Base-by-base conservation (phyloP, 2,329 filamentous ascomycete genomes). In the Claviceps sp. region DNA sequence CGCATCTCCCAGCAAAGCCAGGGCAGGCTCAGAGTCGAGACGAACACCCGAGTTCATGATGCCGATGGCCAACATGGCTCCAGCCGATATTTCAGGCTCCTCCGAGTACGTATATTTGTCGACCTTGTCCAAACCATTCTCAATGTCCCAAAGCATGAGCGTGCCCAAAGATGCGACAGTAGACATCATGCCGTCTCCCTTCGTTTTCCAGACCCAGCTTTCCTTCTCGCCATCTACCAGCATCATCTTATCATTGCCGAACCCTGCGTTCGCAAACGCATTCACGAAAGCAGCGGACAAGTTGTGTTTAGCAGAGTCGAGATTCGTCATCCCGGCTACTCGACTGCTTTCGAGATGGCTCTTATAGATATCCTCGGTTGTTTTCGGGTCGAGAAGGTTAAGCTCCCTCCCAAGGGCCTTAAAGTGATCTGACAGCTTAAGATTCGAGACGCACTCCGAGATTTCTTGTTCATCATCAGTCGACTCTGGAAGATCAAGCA, bases 181-280 rank as follows among this genome's bases (percentile, higher is more conserved):
- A 1, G 93, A 97, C 70, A 95, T 78, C 89, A 95, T 95, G 57
- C 93, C 93, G 62, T 96, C 90, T 43, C 94, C 89, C 71, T 98
- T 98, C 19, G 94, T 97, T 75, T 97, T 98, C 89, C 89, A 98
- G 4, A 98, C 88, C 91, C 93, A 98, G 57, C 85, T 87, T 61
- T 86, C 84, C 73, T 95, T 94, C 57, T 89, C 84, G 54, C 87
- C 84, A 19, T 93, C 85, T 43, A 89, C 84, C 53, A 97, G 75
- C 91, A 98, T 96, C 81, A 98, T 86, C 76, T 96, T 97, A 69
- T 98, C 93, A 53, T 90, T 87, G 44, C 89, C 87, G 61, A 89
- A 98, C 37, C 93, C 93, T 50, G 93, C 90, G 60, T 98, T 98
- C 56, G 93, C 89, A 62, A 98, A 97, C 0, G 87, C 88, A 64